Conservation (phyloP, 345 rosid species). For the Pistacia integerrima region DNA sequence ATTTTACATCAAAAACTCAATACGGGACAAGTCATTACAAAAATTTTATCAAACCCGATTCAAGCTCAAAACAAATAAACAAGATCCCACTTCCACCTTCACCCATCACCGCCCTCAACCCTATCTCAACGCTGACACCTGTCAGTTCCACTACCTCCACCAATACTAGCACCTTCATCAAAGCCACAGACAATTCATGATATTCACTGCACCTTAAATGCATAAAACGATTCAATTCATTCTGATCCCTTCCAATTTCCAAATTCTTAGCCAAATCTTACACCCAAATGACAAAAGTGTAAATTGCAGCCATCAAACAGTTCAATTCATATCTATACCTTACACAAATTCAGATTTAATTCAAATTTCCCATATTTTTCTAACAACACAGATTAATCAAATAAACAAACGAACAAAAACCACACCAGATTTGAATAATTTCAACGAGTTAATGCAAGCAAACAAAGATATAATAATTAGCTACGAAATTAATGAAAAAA, state of each 20-base stretch:
- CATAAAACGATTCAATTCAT: neutral
- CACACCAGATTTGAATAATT: neutral
- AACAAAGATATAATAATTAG: neutral
- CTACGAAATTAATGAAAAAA: neutral
- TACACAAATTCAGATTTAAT: neutral
- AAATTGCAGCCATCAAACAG: neutral
- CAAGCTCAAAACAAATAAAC: no score
- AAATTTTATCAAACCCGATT: neutral
- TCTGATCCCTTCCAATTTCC: neutral
- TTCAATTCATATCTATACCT: neutral
- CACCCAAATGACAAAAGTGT: no score
- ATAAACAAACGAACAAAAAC: neutral
- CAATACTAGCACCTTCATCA: neutral
- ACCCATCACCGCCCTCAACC: neutral
- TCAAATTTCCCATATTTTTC: neutral
- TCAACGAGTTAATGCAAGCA: neutral
- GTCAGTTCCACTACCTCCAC: no score
- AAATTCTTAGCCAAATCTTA: neutral
- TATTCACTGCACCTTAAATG: constrained; percentile 5
- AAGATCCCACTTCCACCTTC: neutral
- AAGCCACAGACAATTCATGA: neutral
- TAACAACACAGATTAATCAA: neutral
- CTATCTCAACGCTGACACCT: neutral
- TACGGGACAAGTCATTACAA: neutral
- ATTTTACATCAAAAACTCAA: neutral